Percentiles rank a stretch among this genome's conserved stretches.
These are phyloP conservation scores for Mortierella sp. DNA, from an alignment of 371 early-diverging fungal genomes.

Conservation along the genomic window DNA sequence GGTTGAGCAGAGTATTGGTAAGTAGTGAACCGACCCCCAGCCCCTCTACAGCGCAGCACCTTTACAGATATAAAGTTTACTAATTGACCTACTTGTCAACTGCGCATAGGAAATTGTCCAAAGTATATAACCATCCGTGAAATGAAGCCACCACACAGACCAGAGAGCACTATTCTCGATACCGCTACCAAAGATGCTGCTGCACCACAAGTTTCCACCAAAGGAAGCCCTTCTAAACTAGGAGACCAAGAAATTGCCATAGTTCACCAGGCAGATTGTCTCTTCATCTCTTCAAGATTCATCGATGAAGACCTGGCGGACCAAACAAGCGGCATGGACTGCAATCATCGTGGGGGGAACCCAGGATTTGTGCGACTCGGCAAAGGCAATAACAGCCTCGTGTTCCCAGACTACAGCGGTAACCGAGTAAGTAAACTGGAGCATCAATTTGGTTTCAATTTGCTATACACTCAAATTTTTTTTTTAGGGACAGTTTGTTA, in stretches of 20 bases:
- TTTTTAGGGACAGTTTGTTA: too few relatives aligned
- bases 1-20: slow-evolving; percentile 52
- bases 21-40: not conserved
- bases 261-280: slow-evolving; percentile 38
- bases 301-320: slow-evolving; percentile 45
- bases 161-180: not conserved
- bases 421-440: slow-evolving; percentile 33
- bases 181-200: not conserved
- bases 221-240: not conserved
- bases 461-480: too few relatives aligned
- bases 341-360: slow-evolving; percentile 53
- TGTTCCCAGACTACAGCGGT: slow-evolving; percentile 52
- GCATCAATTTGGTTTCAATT: not conserved
- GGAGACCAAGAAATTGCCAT: slow-evolving; percentile 21
- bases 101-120: slow-evolving; percentile 50
- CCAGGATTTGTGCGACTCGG: slow-evolving; percentile 36
- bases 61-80: not conserved
- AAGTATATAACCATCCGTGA: slow-evolving; percentile 53
- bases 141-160: not conserved
- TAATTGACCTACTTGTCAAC: not conserved
- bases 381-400: slow-evolving; percentile 17
- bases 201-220: not conserved
- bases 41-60: too few relatives aligned
- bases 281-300: slow-evolving; percentile 38
- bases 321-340: slow-evolving; percentile 55